Evolutionary conservation across 768 basidiomycete genomes (phyloP).

Genomic region (Tricholoma bakamatsutake): DNA sequence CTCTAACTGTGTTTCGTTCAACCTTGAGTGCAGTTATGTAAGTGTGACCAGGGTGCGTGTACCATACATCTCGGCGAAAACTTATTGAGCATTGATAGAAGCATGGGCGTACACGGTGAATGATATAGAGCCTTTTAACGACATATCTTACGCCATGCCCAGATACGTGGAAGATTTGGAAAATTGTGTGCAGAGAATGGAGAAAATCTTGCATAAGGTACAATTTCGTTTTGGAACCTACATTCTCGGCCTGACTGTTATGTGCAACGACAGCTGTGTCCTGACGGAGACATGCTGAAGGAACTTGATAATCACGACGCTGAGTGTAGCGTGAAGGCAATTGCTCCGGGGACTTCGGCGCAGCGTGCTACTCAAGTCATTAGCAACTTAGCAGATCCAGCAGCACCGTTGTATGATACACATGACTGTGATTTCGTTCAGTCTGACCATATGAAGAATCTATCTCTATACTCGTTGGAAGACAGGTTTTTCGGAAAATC

Average conservation of each 20-base stretch:
- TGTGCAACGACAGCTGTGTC: constrained; percentile 44
- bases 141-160: neutral
- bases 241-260: neutral
- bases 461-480: constrained; percentile 30
- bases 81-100: constrained; percentile 24
- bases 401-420: constrained; percentile 11
- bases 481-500: constrained; percentile 51
- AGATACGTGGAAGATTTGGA: constrained; percentile 59
- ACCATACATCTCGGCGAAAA: neutral
- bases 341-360: constrained; percentile 5
- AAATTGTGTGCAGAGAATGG: constrained; percentile 53
- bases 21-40: constrained; percentile 61
- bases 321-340: neutral
- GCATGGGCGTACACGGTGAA: constrained; percentile 47
- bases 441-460: constrained; percentile 27
- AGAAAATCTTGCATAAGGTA: constrained; percentile 45
- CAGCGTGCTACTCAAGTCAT: constrained; percentile 30
- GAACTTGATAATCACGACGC: constrained; percentile 37
- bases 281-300: constrained; percentile 54
- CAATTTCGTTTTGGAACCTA: neutral
- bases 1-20: constrained; percentile 61
- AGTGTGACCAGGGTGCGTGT: constrained; percentile 57
- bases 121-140: neutral
- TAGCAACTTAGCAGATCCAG: constrained; percentile 18
- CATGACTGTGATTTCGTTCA: constrained; percentile 30